A percentile compares a stretch with the other conserved stretches of the same genome.
These are phyloP conservation scores for Leptodontidium sp. DNA, from an alignment of 2,329 filamentous ascomycete genomes.

Conservation along the genomic window DNA sequence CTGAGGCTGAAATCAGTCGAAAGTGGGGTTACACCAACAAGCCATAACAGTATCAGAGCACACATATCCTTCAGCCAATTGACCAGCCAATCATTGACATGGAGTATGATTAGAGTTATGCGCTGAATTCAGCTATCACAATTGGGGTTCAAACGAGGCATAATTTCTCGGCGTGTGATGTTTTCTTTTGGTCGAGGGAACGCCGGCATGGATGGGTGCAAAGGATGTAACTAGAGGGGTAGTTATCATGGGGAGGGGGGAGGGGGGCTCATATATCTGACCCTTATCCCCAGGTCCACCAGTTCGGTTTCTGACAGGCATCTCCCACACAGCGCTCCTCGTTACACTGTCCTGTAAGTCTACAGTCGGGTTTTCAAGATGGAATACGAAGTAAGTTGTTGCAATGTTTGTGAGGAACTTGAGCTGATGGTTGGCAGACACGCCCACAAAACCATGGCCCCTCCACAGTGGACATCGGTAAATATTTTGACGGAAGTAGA, in stretches of 20 bases:
- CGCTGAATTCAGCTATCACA: slow-evolving; percentile 1
- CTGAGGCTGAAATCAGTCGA: background rate
- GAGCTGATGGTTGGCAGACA: background rate
- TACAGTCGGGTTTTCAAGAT: background rate
- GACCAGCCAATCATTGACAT: background rate
- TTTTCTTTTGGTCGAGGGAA: background rate
- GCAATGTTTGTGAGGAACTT: background rate
- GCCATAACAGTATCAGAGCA: background rate
- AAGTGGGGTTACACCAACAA: background rate
- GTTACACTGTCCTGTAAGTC: background rate
- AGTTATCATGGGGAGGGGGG: background rate
- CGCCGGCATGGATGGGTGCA: background rate
- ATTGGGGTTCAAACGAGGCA: background rate
- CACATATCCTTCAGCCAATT: background rate
- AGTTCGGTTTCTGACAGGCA: background rate
- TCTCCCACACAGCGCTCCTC: too few species aligned
- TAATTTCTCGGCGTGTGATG: background rate
- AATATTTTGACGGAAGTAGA: slow-evolving; percentile 10
- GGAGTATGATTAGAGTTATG: background rate
- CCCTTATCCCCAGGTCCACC: background rate
- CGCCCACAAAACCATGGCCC: background rate
- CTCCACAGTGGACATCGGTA: slow-evolving; percentile 3
- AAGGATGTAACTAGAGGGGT: background rate
- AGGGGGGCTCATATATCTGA: background rate
- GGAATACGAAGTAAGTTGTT: background rate